These are phyloP conservation scores for Lizonia empirigonia DNA, from an alignment of 2,329 filamentous ascomycete species.

Conservation along the genomic window DNA sequence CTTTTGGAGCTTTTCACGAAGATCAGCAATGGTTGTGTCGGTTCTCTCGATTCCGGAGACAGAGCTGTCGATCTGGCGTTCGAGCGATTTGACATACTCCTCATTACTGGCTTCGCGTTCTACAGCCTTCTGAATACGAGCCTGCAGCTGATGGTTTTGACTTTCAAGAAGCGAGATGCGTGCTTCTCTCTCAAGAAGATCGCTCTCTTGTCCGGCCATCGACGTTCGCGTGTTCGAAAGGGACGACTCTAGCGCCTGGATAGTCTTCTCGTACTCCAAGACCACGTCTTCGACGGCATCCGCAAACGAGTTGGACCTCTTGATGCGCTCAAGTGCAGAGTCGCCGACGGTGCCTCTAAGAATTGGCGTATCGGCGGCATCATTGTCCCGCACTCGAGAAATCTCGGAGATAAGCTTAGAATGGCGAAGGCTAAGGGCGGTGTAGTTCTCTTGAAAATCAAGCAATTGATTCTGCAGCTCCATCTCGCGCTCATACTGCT, in stretches of 20 bases:
- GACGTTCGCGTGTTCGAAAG: slow-evolving; percentile 85
- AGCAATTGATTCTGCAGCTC: slow-evolving; percentile 94
- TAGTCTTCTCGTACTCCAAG: slow-evolving; percentile 97
- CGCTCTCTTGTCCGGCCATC: slow-evolving; percentile 83
- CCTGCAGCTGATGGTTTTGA: slow-evolving; percentile 85
- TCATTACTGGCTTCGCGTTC: slow-evolving; percentile 93
- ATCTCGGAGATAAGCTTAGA: slow-evolving; percentile 95
- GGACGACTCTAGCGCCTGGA: slow-evolving; percentile 89
- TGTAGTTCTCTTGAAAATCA: slow-evolving; percentile 94
- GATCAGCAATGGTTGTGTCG: slow-evolving; percentile 78
- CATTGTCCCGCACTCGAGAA: slow-evolving; percentile 77
- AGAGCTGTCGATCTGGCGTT: slow-evolving; percentile 87
- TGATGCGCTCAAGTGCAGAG: slow-evolving; percentile 82
- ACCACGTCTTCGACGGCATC: slow-evolving; percentile 96
- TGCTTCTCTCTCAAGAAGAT: slow-evolving; percentile 87
- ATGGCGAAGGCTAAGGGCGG: slow-evolving; percentile 85
- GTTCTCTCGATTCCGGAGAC: slow-evolving; percentile 93
- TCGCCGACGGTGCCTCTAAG: slow-evolving; percentile 71
- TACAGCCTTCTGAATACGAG: slow-evolving; percentile 87
- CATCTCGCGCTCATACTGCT: slow-evolving; percentile 80
- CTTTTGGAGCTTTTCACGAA: slow-evolving; percentile 88
- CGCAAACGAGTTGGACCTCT: slow-evolving; percentile 94
- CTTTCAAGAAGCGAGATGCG: slow-evolving; percentile 93
- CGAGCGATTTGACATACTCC: slow-evolving; percentile 88
- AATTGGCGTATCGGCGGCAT: slow-evolving; percentile 61